Evolutionary conservation across 495 filamentous ascomycete genomes (phyloP).

Genomic region (Pyrenopolyporus hunteri): DNA sequence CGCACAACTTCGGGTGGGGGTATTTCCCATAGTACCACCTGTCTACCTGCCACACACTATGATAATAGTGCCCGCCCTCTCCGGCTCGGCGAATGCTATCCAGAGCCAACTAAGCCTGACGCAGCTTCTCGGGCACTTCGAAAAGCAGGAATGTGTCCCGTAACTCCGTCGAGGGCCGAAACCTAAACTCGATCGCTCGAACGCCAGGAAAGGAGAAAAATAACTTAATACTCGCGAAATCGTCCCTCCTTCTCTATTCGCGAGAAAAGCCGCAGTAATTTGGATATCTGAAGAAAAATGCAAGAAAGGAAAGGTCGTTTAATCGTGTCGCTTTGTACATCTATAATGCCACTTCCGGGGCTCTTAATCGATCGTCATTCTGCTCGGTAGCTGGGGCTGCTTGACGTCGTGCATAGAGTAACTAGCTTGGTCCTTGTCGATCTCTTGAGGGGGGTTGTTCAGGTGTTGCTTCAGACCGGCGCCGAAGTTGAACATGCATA

Average conservation of each 20-base stretch:
- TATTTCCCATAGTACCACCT: constrained; percentile 9
- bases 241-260: constrained; percentile 17
- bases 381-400: constrained; percentile 62
- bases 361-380: constrained; percentile 89
- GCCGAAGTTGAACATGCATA: constrained; percentile 90
- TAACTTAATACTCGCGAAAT: constrained; percentile 14
- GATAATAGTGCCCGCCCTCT: constrained; percentile 2
- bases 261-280: constrained; percentile 16
- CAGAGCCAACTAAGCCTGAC: constrained; percentile 16
- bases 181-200: constrained; percentile 21
- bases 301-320: constrained; percentile 40
- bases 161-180: constrained; percentile 25
- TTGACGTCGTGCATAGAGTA: constrained; percentile 67
- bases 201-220: constrained; percentile 28
- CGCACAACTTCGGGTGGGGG: constrained; percentile 13
- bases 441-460: constrained; percentile 67
- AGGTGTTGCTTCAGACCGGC: constrained; percentile 90
- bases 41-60: neutral
- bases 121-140: neutral
- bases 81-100: constrained; percentile 23
- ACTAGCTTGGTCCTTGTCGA: constrained; percentile 75
- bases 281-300: constrained; percentile 41
- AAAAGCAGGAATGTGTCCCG: constrained; percentile 8
- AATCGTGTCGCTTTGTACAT: constrained; percentile 44
- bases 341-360: constrained; percentile 23